phyloP scores from a whole-genome alignment of 495 filamentous ascomycete genomes.

The Annulohypoxylon maeteangense region DNA sequence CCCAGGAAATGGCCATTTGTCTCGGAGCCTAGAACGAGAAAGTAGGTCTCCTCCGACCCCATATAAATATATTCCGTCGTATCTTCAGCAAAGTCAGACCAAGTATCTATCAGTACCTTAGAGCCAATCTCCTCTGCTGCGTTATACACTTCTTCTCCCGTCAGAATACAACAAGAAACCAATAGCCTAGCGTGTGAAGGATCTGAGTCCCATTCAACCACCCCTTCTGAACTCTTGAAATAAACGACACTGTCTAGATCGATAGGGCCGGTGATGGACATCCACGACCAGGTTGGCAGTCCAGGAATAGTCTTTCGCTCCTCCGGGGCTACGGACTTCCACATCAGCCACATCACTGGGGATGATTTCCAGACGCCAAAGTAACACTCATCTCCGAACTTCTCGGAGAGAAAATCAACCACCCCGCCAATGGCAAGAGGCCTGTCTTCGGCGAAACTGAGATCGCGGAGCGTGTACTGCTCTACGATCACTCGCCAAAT shows the following conservation, averaged over 20 bases:
- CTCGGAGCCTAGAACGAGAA: constrained; percentile 18
- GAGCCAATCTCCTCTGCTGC: not conserved
- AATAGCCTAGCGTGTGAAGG: constrained; percentile 3
- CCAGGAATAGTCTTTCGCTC: constrained; percentile 7
- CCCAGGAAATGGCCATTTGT: constrained; percentile 22
- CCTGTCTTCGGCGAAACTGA: constrained; percentile 22
- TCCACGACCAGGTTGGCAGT: constrained; percentile 35
- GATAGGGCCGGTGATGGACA: constrained; percentile 25
- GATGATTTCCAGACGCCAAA: constrained; percentile 31
- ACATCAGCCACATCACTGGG: constrained; percentile 15
- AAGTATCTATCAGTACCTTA: constrained; percentile 11
- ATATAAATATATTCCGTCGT: constrained; percentile 3
- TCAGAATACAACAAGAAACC: constrained; percentile 15
- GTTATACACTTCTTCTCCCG: constrained; percentile 9
- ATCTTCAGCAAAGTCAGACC: constrained; percentile 29
- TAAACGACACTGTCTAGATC: constrained; percentile 31
- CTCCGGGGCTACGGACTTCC: constrained; percentile 8
- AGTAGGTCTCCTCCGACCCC: not conserved
- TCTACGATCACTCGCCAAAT: constrained; percentile 32
- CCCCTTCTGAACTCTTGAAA: constrained; percentile 20
- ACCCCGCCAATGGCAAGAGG: constrained; percentile 27
- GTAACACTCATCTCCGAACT: constrained; percentile 20
- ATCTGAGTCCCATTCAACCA: constrained; percentile 19
- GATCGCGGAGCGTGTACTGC: constrained; percentile 32
- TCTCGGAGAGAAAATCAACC: constrained; percentile 22